These are phyloP conservation scores for Fusarium tanahbumbuense DNA, from an alignment of 2,329 filamentous ascomycete genomes.

Conservation along the genomic window DNA sequence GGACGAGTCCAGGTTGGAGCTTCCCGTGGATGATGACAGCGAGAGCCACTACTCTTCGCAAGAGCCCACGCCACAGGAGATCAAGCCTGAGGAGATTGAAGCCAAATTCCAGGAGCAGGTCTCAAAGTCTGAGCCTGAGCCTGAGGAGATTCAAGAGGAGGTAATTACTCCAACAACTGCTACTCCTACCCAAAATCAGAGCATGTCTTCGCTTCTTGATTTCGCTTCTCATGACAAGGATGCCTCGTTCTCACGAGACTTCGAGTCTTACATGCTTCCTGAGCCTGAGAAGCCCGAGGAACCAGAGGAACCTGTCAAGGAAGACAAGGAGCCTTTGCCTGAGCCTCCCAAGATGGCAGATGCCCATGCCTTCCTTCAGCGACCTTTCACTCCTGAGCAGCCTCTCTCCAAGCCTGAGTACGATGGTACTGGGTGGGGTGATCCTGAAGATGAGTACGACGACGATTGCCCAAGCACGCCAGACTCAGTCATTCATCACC, in stretches of 20 bases:
- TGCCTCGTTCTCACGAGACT: constrained; percentile 56
- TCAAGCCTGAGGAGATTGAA: constrained; percentile 18
- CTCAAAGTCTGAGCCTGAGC: neutral
- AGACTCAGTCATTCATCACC: constrained; percentile 89
- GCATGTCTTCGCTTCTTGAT: constrained; percentile 52
- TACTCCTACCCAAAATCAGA: constrained; percentile 40
- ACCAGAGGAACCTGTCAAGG: constrained; percentile 45
- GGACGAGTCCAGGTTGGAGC: constrained; percentile 69
- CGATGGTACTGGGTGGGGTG: constrained; percentile 71
- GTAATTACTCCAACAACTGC: constrained; percentile 62
- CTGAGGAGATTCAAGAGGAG: constrained; percentile 56
- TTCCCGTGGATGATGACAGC: constrained; percentile 58
- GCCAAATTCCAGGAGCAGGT: constrained; percentile 55
- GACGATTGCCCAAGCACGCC: constrained; percentile 76
- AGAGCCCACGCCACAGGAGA: constrained; percentile 42
- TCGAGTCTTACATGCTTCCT: constrained; percentile 61
- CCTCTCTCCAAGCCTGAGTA: constrained; percentile 70
- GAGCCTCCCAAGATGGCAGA: constrained; percentile 52
- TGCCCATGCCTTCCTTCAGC: constrained; percentile 52
- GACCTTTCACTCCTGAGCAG: constrained; percentile 63
- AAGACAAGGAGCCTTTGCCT: constrained; percentile 39
- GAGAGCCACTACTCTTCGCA: constrained; percentile 53
- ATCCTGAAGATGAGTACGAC: constrained; percentile 62
- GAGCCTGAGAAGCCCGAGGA: constrained; percentile 51
- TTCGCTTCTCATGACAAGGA: constrained; percentile 51